Percentiles rank a stretch among this genome's conserved stretches.
phyloP scores from a whole-genome alignment of 164 flowering plant genomes.

The Vitis vinifera region DNA sequence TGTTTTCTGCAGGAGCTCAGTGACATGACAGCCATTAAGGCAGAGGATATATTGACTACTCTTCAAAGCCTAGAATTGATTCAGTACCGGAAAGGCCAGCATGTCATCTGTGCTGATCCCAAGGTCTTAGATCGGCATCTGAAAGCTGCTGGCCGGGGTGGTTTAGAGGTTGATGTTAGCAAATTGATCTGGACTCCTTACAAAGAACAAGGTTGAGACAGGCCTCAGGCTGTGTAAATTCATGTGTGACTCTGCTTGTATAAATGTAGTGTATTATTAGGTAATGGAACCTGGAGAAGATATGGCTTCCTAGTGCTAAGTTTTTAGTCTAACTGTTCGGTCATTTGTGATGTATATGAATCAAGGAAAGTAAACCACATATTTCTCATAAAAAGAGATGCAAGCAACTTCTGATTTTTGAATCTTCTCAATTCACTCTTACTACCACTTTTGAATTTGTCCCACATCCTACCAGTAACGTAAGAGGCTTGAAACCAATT shows the following conservation, averaged over 20 bases:
- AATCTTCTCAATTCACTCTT: too few relatives aligned
- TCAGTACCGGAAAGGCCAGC: constrained; percentile 97
- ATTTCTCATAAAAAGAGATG: too few relatives aligned
- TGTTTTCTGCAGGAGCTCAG: constrained; percentile 75
- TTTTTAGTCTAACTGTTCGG: too few relatives aligned
- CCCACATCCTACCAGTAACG: too few relatives aligned
- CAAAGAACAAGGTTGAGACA: constrained; percentile 72
- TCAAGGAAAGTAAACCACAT: too few relatives aligned
- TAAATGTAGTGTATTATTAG: not conserved
- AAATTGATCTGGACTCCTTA: constrained; percentile 98
- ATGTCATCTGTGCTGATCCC: constrained; percentile 95
- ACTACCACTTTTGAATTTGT: too few relatives aligned
- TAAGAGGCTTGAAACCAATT: too few relatives aligned
- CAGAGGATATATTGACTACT: constrained; percentile 83
- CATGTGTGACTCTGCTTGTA: not conserved
- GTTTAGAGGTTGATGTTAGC: constrained; percentile 93
- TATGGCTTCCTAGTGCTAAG: too few relatives aligned
- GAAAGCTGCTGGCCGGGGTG: constrained; percentile 96
- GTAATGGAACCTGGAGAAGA: too few relatives aligned
- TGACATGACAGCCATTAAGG: constrained; percentile 95
- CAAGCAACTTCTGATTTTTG: too few relatives aligned
- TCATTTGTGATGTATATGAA: too few relatives aligned
- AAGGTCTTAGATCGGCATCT: constrained; percentile 95
- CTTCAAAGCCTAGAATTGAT: constrained; percentile 90
- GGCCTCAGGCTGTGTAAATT: too few relatives aligned